Base-by-base conservation (phyloP, 352 stramenopile genomes). In the Phytophthora kernoviae region DNA sequence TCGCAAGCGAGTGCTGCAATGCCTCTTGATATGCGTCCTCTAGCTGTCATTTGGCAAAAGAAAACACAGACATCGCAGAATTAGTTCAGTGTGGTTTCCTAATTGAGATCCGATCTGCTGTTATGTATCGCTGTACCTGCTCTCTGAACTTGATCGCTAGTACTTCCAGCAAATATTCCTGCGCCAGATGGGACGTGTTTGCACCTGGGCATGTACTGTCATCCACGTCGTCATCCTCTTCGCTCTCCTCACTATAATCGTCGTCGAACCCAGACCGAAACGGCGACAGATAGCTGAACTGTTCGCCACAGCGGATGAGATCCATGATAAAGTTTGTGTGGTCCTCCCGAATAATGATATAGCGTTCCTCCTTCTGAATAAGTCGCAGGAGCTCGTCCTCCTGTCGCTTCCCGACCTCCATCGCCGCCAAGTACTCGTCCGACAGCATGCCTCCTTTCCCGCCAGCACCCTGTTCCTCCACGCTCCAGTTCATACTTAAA, bases 311-410 rank as follows among this genome's bases (percentile, higher is more conserved):
- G 51, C 83, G 81, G 26, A 92, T 90, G 42, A 92, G 47, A 62
- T 92, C 77, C 68, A 88, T 87, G 62, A 92, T 90, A 46, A 92
- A 90, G 32, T 90, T 79, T 26, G 78, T 81, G 65, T 92, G 83
- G 46, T 90, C 78, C 41, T 92, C 83, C 47, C 79, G 77, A 73
- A 92, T 89, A 76, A 92, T 87, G 68, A 92, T 90, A 72, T 84
- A 92, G 52, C 83, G 80, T 63, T 92, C 83, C 44, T 92, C 82
- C 54, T 85, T 90, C 55, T 89, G 80, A 48, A 89, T 86, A 62
- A 92, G 66, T 62, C 82, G 78, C 68, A 91, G 37, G 32, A 91
- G 41, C 55, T 90, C 82, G 48, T 86, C 78, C 58, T 91, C 79
- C 53, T 88, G 78, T 14, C 76, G 78, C 54, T 85, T 84, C 11